Conservation (phyloP, 768 basidiomycete genomes). For the Pleurotus pulmonarius region DNA sequence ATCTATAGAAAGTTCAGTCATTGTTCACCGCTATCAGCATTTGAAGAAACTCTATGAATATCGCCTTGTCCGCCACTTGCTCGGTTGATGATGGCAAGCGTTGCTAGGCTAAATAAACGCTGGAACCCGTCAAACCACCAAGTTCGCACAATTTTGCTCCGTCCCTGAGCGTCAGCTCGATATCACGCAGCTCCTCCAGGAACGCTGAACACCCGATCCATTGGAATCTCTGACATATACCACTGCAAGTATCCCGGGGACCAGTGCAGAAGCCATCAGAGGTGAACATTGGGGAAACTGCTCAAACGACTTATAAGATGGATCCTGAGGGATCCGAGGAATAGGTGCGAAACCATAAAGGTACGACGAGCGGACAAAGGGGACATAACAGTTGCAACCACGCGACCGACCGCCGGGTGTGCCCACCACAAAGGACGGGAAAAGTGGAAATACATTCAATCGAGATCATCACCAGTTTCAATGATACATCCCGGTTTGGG, state of each 20-base stretch:
- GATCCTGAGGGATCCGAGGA: too few relatives aligned
- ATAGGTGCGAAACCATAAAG: too few relatives aligned
- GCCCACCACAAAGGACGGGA: too few relatives aligned
- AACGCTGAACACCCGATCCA: background rate
- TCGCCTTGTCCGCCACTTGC: background rate
- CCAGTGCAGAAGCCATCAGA: too few relatives aligned
- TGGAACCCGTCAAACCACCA: background rate
- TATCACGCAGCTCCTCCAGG: background rate
- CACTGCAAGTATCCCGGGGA: too few relatives aligned
- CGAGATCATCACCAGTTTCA: background rate
- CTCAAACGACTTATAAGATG: too few relatives aligned
- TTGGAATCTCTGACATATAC: too few relatives aligned
- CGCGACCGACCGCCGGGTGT: background rate
- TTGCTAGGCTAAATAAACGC: background rate
- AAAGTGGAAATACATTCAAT: background rate
- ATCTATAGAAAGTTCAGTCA: background rate
- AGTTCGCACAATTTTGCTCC: background rate
- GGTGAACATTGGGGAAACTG: too few relatives aligned
- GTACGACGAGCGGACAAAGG: too few relatives aligned
- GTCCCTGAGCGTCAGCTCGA: constrained; percentile 3
- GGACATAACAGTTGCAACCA: background rate
- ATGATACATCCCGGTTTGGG: constrained; percentile 2
- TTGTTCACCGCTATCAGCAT: background rate
- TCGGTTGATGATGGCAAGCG: background rate
- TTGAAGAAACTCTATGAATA: background rate